A percentile compares a stretch with the other conserved stretches of the same genome.
Conservation (phyloP, 148 eudicot species). For the Vaccinium darrowii region DNA sequence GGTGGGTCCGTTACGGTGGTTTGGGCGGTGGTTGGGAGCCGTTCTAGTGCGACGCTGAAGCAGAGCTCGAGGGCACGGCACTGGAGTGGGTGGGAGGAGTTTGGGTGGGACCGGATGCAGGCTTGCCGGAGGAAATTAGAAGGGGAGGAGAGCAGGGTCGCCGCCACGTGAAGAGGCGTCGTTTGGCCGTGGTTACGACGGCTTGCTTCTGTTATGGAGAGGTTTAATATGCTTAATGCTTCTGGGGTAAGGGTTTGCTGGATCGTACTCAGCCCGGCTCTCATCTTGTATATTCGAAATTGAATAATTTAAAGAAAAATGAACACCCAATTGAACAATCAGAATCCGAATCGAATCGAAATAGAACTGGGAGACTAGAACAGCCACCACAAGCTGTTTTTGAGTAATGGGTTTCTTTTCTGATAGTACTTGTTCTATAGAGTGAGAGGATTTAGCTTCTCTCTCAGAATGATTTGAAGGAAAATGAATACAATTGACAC, state of each 20-base stretch:
- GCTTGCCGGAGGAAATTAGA: slow-evolving; percentile 76
- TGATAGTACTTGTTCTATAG: background rate
- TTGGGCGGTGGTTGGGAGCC: slow-evolving; percentile 55
- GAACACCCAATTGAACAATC: background rate
- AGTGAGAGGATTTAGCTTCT: background rate
- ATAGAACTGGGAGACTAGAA: too few relatives aligned
- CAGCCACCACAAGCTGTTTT: too few relatives aligned
- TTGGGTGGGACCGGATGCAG: slow-evolving; percentile 81
- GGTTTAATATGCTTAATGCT: slow-evolving; percentile 65
- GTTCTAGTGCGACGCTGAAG: slow-evolving; percentile 90
- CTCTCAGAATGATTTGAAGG: background rate
- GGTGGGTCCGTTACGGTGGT: slow-evolving; percentile 49
- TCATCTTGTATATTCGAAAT: slow-evolving; percentile 37
- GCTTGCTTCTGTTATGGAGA: slow-evolving; percentile 77
- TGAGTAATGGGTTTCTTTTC: background rate
- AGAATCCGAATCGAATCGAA: too few relatives aligned
- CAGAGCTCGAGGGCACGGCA: slow-evolving; percentile 92
- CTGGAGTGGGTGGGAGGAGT: slow-evolving; percentile 92
- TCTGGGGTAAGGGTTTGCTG: slow-evolving; percentile 91
- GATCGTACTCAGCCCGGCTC: slow-evolving; percentile 81
- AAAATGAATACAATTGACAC: background rate
- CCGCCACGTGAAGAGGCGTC: slow-evolving; percentile 92
- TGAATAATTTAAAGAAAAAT: background rate
- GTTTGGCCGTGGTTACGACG: slow-evolving; percentile 90
- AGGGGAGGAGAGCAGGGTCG: slow-evolving; percentile 67